These are phyloP conservation scores for Colletotrichum somersetense DNA, from an alignment of 2,329 filamentous ascomycete genomes.

Conservation along the genomic window DNA sequence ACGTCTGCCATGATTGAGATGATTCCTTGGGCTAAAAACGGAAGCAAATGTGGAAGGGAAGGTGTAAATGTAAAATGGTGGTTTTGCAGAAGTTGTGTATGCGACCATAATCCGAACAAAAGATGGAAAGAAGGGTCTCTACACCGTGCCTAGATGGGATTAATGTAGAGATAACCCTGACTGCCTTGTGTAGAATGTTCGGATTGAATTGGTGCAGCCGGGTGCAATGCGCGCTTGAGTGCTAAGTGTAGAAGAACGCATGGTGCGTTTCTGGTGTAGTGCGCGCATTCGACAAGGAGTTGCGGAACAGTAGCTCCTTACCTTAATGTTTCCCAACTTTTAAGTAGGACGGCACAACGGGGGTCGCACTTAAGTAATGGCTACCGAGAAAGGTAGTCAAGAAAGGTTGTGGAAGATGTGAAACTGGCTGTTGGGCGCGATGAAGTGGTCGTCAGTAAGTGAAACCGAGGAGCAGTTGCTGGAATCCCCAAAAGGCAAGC, in stretches of 20 bases:
- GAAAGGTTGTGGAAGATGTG: neutral
- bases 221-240: neutral
- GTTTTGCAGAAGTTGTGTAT: constrained; percentile 15
- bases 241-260: neutral
- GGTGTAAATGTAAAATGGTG: neutral
- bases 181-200: neutral
- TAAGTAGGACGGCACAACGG: constrained; percentile 10
- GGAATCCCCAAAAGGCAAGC: constrained; percentile 8
- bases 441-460: neutral
- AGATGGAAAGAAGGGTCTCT: too few species aligned
- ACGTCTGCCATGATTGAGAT: neutral
- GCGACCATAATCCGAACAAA: neutral
- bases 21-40: neutral
- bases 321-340: constrained; percentile 24
- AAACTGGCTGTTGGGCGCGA: neutral
- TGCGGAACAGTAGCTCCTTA: constrained; percentile 23
- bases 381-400: neutral
- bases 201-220: neutral
- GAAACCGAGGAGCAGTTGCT: neutral
- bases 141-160: neutral
- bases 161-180: neutral
- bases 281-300: constrained; percentile 2
- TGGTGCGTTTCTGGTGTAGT: neutral
- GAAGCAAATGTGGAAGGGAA: neutral
- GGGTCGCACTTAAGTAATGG: constrained; percentile 3